Base-by-base conservation (phyloP, 2,329 filamentous ascomycete genomes). In the Venturia aucupariae region DNA sequence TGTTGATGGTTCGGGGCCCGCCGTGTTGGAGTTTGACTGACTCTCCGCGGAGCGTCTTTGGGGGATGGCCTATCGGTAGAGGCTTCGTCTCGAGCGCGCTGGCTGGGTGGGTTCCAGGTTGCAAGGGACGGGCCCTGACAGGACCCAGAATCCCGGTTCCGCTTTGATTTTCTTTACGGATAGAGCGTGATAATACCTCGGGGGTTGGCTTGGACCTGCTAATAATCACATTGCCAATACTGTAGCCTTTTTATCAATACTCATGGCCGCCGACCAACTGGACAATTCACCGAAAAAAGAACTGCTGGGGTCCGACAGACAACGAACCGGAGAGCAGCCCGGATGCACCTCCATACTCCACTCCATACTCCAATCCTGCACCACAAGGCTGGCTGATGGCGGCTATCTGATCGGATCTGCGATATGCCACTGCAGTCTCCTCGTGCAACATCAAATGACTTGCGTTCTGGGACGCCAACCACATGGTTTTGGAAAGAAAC, bases 351-450 rank as follows among this genome's bases (percentile, higher is more conserved):
- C 19, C 27, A 35, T 5, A n/a, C n/a, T 57, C 15, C 27, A 35
- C 5, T 32, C 19, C 27, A 35, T 5, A n/a, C n/a, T 57, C 15
- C 27, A 35, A 32, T 57, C 27, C 5, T 35, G 51, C 51, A n/a
- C 17, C 27, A 35, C 51, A 57, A 57, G 51, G 51, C 51, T 57
- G 51, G 51, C 51, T 35, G 30, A 57, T 57, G 27, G 51, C 51
- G 51, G 51, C 30, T 57, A 57, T 57, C 51, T 35, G 51, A 57
- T 57, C 27, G 51, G 51, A 57, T 57, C 51, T 32, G 51, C n/a
- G n/a, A n/a, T n/a, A n/a, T 24, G 51, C 27, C n/a, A 57, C 27
- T 57, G n/a, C 51, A 55, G 19, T n/a, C 30, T 55, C 30, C 17
- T 55, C 27, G 51, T 55, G 51, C n/a, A 35, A 35, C 51, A 35